Evolutionary conservation across 768 basidiomycete genomes (phyloP), one percentile per base, ranked within the genome.

Genomic region (Chlorophyllum brunneum): DNA sequence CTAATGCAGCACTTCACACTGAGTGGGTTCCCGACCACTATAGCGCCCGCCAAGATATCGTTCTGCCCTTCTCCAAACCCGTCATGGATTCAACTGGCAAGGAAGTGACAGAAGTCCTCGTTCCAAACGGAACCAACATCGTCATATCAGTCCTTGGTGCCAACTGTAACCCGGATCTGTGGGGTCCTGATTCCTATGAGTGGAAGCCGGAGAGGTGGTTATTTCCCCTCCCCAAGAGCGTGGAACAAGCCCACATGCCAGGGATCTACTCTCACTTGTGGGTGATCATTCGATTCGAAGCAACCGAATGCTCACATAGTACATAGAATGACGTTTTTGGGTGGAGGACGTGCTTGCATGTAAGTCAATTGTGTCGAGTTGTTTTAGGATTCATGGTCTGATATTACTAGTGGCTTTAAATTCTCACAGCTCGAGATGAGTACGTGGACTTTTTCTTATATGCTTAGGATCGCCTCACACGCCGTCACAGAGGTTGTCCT

Each of bases 1-100:
- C 8, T 22, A 23, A 36, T 24, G 11, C 8, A 4, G 15, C 50
- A 16, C 53, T 20, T 31, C 53, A 4, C 13, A 43, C 3, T n/a
- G 10, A 22, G 16, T n/a, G n/a, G n/a, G n/a, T n/a, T n/a, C 11
- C 33, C 38, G 10, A 51, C 22, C 20, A 13, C 22, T 47, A 15
- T 48, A 78, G 76, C 3, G 54, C 70, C 7, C 60, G 61, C 4
- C 42, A 72, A 46, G 72, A 75, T 47, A 58, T 60, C 15, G 50
- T 76, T 6, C 59, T 80, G 1, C 79, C 79, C 8, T 65, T 80
- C 5, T 68, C 63, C 0, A 58, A 56, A 4, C 73, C 75, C 0
- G 59, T 80, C 34, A 54, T 54, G 26, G 70, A 70, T 2, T 24
- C 58, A 1, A 66, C 76, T 56, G 76, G 76, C 6, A 52, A 59